Evolutionary conservation across 1,284 basidiomycete species (phyloP).

Genomic region (Malassezia obtusa): DNA sequence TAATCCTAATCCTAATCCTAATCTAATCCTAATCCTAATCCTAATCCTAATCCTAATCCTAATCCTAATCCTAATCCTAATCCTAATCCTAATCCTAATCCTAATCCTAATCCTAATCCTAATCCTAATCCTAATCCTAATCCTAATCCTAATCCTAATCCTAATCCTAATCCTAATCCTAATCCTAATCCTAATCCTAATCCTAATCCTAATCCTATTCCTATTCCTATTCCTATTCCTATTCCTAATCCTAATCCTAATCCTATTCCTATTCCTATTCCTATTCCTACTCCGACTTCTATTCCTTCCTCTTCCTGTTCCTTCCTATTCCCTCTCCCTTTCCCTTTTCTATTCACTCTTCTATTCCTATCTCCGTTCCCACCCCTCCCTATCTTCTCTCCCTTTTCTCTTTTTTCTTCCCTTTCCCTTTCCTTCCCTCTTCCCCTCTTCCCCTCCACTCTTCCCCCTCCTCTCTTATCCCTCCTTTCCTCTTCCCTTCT

Average conservation of each 20-base stretch:
- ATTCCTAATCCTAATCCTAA: slow-evolving; percentile 2
- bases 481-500: background rate
- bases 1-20: too few relatives aligned
- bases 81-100: slow-evolving; percentile 11
- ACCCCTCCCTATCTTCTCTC: background rate
- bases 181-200: slow-evolving; percentile 9
- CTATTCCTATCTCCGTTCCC: background rate
- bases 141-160: slow-evolving; percentile 4
- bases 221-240: slow-evolving; percentile 3
- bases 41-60: slow-evolving; percentile 1
- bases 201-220: slow-evolving; percentile 3
- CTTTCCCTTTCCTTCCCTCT: background rate
- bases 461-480: too few relatives aligned
- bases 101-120: slow-evolving; percentile 11
- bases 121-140: slow-evolving; percentile 11
- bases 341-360: background rate
- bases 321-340: background rate
- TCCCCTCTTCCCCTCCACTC: too few relatives aligned
- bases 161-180: slow-evolving; percentile 7
- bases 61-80: slow-evolving; percentile 11
- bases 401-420: background rate
- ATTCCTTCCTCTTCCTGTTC: too few relatives aligned
- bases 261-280: background rate
- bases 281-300: background rate
- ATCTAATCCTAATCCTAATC: background rate